Conservation (phyloP, 371 early-diverging fungal genomes). For the Homolaphlyctis polyrhiza region DNA sequence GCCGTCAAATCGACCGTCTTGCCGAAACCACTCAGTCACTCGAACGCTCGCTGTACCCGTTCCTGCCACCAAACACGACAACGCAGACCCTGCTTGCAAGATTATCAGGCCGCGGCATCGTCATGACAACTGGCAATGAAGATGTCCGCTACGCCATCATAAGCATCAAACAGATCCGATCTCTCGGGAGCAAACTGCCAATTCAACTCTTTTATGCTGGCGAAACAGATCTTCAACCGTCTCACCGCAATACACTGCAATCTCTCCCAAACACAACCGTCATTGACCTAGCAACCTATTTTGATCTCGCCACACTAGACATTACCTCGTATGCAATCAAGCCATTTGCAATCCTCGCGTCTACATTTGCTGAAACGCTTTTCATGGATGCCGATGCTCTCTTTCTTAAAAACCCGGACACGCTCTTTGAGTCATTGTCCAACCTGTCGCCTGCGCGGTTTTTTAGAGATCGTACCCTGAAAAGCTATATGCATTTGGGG, state of each 20-base stretch:
- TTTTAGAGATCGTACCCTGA: conserved; percentile 50
- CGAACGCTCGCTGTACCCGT: too few species aligned
- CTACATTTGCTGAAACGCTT: conserved; percentile 55
- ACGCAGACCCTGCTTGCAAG: too few species aligned
- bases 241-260: conserved; percentile 14
- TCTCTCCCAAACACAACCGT: conserved; percentile 36
- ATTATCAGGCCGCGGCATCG: conserved; percentile 43
- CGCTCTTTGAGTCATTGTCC: conserved; percentile 44
- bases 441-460: conserved; percentile 51
- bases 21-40: too few species aligned
- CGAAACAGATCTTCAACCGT: conserved; percentile 44
- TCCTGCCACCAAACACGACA: too few species aligned
- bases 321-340: conserved; percentile 52
- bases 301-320: conserved; percentile 16
- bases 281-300: conserved; percentile 32
- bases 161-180: conserved; percentile 51
- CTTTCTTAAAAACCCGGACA: conserved; percentile 56
- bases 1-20: too few species aligned
- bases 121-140: conserved; percentile 60
- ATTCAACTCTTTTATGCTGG: conserved; percentile 68
- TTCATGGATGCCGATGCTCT: conserved; percentile 69
- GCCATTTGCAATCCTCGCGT: conserved; percentile 61
- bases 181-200: conserved; percentile 53
- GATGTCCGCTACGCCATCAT: conserved; percentile 57
- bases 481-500: not conserved